Conservation (phyloP, 768 basidiomycete genomes). For the Kwoniella newhampshirensis region DNA sequence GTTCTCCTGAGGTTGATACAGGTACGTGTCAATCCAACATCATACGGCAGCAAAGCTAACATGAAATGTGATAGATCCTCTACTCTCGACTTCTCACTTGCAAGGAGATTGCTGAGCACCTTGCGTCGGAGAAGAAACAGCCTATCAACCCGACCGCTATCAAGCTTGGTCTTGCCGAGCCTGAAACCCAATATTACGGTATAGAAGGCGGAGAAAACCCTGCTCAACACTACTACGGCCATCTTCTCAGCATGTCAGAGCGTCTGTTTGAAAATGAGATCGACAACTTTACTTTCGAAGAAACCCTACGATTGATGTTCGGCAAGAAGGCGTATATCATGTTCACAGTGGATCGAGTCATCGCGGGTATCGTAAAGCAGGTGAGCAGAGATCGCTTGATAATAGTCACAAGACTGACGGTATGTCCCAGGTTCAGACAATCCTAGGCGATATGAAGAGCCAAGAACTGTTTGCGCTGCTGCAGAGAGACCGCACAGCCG, state of each 20-base stretch:
- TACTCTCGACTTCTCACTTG: conserved; percentile 83
- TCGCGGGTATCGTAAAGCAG: conserved; percentile 87
- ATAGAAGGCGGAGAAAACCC: conserved; percentile 54
- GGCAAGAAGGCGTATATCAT: conserved; percentile 74
- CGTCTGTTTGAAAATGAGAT: conserved; percentile 90
- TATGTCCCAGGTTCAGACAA: conserved; percentile 71
- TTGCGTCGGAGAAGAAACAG: conserved; percentile 59
- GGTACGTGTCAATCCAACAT: conserved; percentile 58
- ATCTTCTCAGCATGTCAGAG: conserved; percentile 85
- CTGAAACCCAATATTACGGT: conserved; percentile 44
- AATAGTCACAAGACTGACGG: conserved; percentile 45
- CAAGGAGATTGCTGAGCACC: conserved; percentile 73
- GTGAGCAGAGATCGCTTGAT: conserved; percentile 65
- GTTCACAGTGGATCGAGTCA: conserved; percentile 91
- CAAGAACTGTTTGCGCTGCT: conserved; percentile 80
- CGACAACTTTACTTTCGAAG: conserved; percentile 88
- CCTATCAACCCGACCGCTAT: conserved; percentile 69
- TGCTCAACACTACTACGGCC: conserved; percentile 75
- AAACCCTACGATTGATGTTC: conserved; percentile 79
- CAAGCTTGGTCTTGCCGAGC: conserved; percentile 78
- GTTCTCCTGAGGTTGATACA: conserved; percentile 82
- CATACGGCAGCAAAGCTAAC: background rate
- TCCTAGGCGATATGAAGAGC: conserved; percentile 77
- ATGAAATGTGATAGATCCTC: conserved; percentile 63
- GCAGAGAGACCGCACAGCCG: conserved; percentile 61